phyloP scores from a whole-genome alignment of 2,329 filamentous ascomycete genomes.

The Trichoderma lentiforme region DNA sequence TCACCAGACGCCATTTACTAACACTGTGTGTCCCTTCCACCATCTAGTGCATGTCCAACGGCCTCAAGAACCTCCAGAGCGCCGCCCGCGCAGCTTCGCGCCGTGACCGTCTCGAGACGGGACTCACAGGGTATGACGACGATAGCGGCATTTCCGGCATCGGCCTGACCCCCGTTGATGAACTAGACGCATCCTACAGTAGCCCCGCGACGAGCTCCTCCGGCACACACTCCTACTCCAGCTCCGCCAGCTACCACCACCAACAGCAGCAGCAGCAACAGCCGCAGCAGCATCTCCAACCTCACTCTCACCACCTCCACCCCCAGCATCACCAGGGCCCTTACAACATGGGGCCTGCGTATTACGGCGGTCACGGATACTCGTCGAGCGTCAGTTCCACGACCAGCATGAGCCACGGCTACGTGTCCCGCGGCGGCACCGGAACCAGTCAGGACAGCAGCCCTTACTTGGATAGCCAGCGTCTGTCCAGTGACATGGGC shows the following conservation, averaged over 20 bases:
- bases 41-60: constrained; percentile 74
- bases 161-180: constrained; percentile 57
- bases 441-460: constrained; percentile 39
- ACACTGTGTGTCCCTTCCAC: constrained; percentile 10
- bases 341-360: constrained; percentile 26
- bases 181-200: constrained; percentile 56
- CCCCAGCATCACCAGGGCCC: constrained; percentile 22
- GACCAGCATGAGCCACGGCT: constrained; percentile 36
- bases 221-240: constrained; percentile 40
- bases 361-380: constrained; percentile 42
- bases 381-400: constrained; percentile 53
- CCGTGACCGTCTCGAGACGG: constrained; percentile 57
- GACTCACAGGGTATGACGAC: constrained; percentile 55
- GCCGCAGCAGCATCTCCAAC: constrained; percentile 24
- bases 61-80: constrained; percentile 75
- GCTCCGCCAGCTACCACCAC: constrained; percentile 31
- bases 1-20: constrained; percentile 3
- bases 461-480: constrained; percentile 46
- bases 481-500: constrained; percentile 58
- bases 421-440: constrained; percentile 26
- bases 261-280: constrained; percentile 27
- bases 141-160: constrained; percentile 68
- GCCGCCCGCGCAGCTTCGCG: constrained; percentile 63
- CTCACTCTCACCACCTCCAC: constrained; percentile 14
- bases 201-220: constrained; percentile 50